Conservation (phyloP, 345 rosid genomes). For the Syzygium aqueum region DNA sequence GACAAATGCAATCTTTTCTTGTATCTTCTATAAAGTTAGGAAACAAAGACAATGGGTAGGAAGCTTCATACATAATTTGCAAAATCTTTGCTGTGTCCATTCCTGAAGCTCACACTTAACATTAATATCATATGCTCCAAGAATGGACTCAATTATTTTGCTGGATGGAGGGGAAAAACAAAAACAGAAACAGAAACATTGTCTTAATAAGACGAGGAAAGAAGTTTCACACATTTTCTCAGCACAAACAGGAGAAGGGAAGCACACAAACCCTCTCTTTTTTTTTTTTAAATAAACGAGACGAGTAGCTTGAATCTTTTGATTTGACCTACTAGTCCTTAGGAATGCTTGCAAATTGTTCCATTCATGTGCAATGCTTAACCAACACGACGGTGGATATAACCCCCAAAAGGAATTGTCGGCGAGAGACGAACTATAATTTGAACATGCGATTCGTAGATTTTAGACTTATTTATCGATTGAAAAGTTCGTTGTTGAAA, state of each 20-base stretch:
- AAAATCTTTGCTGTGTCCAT: neutral
- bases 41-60: neutral
- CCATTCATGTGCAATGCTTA: neutral
- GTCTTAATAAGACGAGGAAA: neutral
- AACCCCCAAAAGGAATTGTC: neutral
- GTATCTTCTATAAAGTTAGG: neutral
- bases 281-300: neutral
- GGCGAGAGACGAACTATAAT: neutral
- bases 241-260: neutral
- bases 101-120: neutral
- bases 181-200: neutral
- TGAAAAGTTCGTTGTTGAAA: accelerated
- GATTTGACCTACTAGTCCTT: neutral
- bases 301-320: neutral
- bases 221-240: neutral
- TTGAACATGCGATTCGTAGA: neutral
- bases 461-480: neutral
- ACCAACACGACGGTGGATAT: accelerated
- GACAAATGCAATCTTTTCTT: neutral
- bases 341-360: neutral
- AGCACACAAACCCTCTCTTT: too few species aligned
- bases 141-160: neutral
- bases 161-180: neutral
- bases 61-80: neutral
- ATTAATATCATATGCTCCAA: neutral